Conservation (phyloP, 192 early-diverging fungal genomes). For the Dissophora globulifera region DNA sequence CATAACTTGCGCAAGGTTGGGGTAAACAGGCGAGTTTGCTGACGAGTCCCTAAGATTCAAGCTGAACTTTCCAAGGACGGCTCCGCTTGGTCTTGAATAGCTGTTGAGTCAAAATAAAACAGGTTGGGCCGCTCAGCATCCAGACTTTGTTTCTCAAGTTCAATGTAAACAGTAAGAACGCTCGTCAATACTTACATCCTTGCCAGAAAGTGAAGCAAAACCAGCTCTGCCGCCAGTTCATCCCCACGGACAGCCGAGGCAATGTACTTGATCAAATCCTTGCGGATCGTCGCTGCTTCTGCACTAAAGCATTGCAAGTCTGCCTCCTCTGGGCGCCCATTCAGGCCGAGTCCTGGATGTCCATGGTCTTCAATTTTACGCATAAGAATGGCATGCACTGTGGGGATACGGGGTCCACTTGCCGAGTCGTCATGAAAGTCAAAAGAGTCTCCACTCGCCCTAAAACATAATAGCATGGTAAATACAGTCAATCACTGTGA, state of each 20-base stretch:
- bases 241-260: constrained; percentile 68
- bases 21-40: neutral
- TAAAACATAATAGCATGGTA: constrained; percentile 4
- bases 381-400: constrained; percentile 64
- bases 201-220: constrained; percentile 75
- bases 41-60: constrained; percentile 70
- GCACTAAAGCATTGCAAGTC: neutral
- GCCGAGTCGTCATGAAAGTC: constrained; percentile 48
- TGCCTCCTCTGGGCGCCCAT: constrained; percentile 10
- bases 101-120: constrained; percentile 26
- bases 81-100: constrained; percentile 49
- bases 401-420: constrained; percentile 36
- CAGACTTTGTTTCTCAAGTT: too few relatives aligned
- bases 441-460: constrained; percentile 27
- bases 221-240: constrained; percentile 72
- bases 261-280: constrained; percentile 65
- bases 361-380: constrained; percentile 50
- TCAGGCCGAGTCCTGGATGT: constrained; percentile 39
- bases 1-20: constrained; percentile 11
- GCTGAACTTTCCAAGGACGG: constrained; percentile 75
- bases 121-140: neutral
- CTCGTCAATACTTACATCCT: constrained; percentile 70
- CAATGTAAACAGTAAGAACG: too few relatives aligned
- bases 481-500: too few relatives aligned
- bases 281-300: constrained; percentile 46